Evolutionary conservation across 2,329 filamentous ascomycete genomes (phyloP).

Genomic region (Massarina eburnea): DNA sequence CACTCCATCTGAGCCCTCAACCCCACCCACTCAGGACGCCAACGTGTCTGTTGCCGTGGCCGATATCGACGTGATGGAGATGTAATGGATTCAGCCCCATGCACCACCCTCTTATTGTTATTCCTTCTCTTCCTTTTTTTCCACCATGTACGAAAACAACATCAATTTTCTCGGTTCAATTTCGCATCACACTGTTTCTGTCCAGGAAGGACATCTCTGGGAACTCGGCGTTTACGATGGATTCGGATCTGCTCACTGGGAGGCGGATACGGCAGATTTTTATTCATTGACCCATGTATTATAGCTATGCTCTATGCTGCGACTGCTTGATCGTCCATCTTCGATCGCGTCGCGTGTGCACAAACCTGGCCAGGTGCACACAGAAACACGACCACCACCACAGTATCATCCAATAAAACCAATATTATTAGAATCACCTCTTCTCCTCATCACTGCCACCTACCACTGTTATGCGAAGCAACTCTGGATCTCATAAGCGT

Average conservation of each 20-base stretch:
- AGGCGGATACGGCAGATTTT: conserved; percentile 21
- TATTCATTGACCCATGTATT: conserved; percentile 29
- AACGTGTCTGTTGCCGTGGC: conserved; percentile 20
- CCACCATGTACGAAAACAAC: conserved; percentile 24
- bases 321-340: conserved; percentile 38
- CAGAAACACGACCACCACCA: conserved; percentile 27
- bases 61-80: conserved; percentile 40
- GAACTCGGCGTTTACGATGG: conserved; percentile 37
- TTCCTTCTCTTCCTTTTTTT: conserved; percentile 15
- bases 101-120: neutral
- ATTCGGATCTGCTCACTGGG: conserved; percentile 31
- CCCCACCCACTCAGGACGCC: conserved; percentile 22
- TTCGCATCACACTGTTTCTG: conserved; percentile 25
- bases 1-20: conserved; percentile 33
- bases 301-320: conserved; percentile 30
- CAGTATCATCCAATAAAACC: conserved; percentile 21
- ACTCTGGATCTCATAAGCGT: too few species aligned
- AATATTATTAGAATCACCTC: neutral
- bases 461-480: neutral
- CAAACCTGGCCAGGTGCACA: conserved; percentile 12
- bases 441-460: neutral
- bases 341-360: conserved; percentile 36
- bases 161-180: conserved; percentile 22
- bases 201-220: conserved; percentile 28
- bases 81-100: conserved; percentile 31